Base-by-base conservation (phyloP, 768 basidiomycete species). In the Basidioascus undulatus region DNA sequence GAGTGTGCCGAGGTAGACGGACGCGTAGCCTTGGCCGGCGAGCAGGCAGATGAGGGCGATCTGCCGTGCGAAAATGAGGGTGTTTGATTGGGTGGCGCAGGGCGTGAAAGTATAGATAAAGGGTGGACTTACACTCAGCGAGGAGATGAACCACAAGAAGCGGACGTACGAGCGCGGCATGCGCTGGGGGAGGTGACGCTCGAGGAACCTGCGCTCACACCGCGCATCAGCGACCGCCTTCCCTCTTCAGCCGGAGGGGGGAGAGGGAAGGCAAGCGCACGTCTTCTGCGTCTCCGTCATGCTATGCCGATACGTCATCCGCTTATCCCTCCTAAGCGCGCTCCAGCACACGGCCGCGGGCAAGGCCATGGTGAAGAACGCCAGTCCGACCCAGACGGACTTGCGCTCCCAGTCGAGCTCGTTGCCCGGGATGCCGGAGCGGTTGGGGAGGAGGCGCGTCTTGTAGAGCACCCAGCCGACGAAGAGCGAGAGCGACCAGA, bases 111-210 rank as follows among this genome's bases (percentile, higher is more conserved):
- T n/a, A n/a, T n/a, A n/a, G n/a, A n/a, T n/a, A n/a, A n/a, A n/a
- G n/a, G n/a, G n/a, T n/a, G n/a, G n/a, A n/a, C n/a, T n/a, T n/a
- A n/a, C n/a, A 5, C 52, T 55, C 7, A 62, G 43, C 10, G 54
- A 56, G 3, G 51, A 52, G 52, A 62, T 55, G 50, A 64, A 64
- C 61, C 61, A 62, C 18, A 62, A 47, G 46, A 62, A 64, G 15
- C 62, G 51, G n/a, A 53, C 45, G 52, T 61, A 64, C 1, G 55
- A 57, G 5, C 57, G 48, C 0, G 62, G 62, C 39, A 64, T 61
- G 13, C 59, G 44, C 6, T 51, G 40, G 0, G 50, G 39, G 23
- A 60, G 48, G 37, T 57, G 52, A 1, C 56, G 50, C 23, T 57
- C 55, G 36, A 62, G 51, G 42, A 61, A 58, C 9, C 56, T 59